These are phyloP conservation scores for Emergomyces pasteurianus DNA, from an alignment of 2,329 filamentous ascomycete genomes.

Conservation along the genomic window DNA sequence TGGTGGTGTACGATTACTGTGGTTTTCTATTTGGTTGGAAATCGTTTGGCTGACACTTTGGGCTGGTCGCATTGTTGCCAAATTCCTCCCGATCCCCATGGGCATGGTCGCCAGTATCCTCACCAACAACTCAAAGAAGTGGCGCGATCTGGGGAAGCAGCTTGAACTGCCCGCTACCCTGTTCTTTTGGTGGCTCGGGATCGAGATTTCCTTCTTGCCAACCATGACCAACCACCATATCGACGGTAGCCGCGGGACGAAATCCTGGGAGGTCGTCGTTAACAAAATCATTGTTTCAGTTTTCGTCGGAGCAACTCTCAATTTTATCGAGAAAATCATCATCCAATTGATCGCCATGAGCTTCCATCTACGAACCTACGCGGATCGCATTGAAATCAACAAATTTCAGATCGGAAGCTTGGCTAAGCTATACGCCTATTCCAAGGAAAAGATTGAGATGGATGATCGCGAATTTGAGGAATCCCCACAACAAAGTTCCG, in stretches of 20 bases:
- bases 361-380: slow-evolving; percentile 84
- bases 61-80: slow-evolving; percentile 57
- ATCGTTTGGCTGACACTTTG: slow-evolving; percentile 87
- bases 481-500: slow-evolving; percentile 44
- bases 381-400: slow-evolving; percentile 81
- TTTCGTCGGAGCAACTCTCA: slow-evolving; percentile 69
- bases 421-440: slow-evolving; percentile 53
- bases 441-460: slow-evolving; percentile 51
- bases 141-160: slow-evolving; percentile 76
- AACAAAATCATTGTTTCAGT: slow-evolving; percentile 78
- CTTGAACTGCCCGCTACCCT: slow-evolving; percentile 75
- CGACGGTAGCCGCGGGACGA: slow-evolving; percentile 40
- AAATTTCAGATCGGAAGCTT: slow-evolving; percentile 71
- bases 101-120: slow-evolving; percentile 58
- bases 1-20: slow-evolving; percentile 66
- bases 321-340: slow-evolving; percentile 82
- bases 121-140: slow-evolving; percentile 84
- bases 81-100: slow-evolving; percentile 50
- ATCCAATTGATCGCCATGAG: slow-evolving; percentile 91
- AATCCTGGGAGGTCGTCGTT: slow-evolving; percentile 61
- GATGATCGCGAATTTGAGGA: slow-evolving; percentile 67
- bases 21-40: slow-evolving; percentile 94
- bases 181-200: slow-evolving; percentile 84
- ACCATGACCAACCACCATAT: slow-evolving; percentile 59
- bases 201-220: slow-evolving; percentile 74